Evolutionary conservation across 192 early-diverging fungal species (phyloP).

Genomic region (Backusella tarrabulga): DNA sequence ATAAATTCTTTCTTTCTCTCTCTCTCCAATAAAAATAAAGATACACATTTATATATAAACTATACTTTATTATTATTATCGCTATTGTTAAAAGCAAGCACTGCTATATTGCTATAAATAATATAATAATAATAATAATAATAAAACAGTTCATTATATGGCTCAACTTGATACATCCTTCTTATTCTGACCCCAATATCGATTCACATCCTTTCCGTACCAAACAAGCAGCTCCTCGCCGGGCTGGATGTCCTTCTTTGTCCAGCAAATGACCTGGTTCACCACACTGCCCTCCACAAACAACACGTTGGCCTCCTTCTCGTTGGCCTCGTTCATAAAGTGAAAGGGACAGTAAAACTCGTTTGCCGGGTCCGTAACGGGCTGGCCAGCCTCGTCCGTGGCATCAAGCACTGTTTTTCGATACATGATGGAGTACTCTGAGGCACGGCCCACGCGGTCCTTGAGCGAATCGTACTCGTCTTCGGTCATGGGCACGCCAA

Average conservation of each 20-base stretch:
- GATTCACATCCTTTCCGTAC: slow-evolving; percentile 83
- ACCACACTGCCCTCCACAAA: slow-evolving; percentile 80
- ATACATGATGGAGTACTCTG: slow-evolving; percentile 90
- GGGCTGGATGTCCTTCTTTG: slow-evolving; percentile 60
- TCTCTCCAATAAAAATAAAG: no score
- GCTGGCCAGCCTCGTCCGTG: slow-evolving; percentile 77
- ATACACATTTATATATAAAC: no score
- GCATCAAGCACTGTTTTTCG: slow-evolving; percentile 89
- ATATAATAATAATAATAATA: no score
- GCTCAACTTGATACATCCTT: neutral
- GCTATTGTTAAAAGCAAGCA: no score
- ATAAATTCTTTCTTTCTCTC: no score
- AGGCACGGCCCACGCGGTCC: slow-evolving; percentile 73
- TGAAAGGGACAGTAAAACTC: slow-evolving; percentile 84
- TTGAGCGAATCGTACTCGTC: slow-evolving; percentile 91
- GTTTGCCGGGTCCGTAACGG: slow-evolving; percentile 63
- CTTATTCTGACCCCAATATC: slow-evolving; percentile 54
- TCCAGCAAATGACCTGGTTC: slow-evolving; percentile 86
- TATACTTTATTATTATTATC: no score
- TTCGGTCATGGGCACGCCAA: slow-evolving; percentile 95
- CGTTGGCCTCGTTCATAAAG: slow-evolving; percentile 83
- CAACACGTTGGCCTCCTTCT: slow-evolving; percentile 58
- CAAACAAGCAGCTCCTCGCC: slow-evolving; percentile 88
- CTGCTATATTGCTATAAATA: no score
- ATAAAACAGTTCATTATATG: no score